Evolutionary conservation across 768 basidiomycete species (phyloP), one percentile per base, ranked within the genome.

Genomic region (Lyophyllum semitale): DNA sequence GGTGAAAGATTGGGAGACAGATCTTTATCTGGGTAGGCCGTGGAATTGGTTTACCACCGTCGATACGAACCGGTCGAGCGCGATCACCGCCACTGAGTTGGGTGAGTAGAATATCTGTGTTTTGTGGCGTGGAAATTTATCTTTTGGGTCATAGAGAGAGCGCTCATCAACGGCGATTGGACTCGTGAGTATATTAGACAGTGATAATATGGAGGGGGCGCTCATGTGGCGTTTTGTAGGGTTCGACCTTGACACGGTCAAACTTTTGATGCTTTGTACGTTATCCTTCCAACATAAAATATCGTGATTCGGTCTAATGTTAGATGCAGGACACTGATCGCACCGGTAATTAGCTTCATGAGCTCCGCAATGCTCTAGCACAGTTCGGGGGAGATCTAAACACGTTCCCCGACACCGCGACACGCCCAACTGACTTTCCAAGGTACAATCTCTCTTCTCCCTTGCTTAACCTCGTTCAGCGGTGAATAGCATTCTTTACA

Each of bases 191-290:
- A 22, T 22, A 53, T 32, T 42, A 12, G 13, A 20, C 20, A 6
- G 1, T 35, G 23, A 15, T 23, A 11, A 20, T 45, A 29, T 18
- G 9, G 8, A n/a, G n/a, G 50, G 35, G 32, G 57, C 22, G 25
- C 29, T 40, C 15, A 48, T 58, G 54, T 18, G n/a, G n/a, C 27
- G 18, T 46, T 35, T 29, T 52, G 44, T 51, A 91, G 90, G 86
- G 5, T 93, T 93, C 64, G 91, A 93, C 72, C 73, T 90, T 52
- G 92, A 93, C 63, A 93, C 92, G 23, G 88, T 93, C 68, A 92
- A 91, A 75, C 78, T 93, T 30, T 76, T 93, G 58, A 91, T 94
- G 87, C 59, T 93, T 94, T 68, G 90, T 90, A 52, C 63, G 86
- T 68, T 50, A 2, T 2, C 22, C n/a, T 27, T 22, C 11, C 20